Evolutionary conservation across 2,329 filamentous ascomycete genomes (phyloP).

Genomic region (Colletotrichum plurivorum): DNA sequence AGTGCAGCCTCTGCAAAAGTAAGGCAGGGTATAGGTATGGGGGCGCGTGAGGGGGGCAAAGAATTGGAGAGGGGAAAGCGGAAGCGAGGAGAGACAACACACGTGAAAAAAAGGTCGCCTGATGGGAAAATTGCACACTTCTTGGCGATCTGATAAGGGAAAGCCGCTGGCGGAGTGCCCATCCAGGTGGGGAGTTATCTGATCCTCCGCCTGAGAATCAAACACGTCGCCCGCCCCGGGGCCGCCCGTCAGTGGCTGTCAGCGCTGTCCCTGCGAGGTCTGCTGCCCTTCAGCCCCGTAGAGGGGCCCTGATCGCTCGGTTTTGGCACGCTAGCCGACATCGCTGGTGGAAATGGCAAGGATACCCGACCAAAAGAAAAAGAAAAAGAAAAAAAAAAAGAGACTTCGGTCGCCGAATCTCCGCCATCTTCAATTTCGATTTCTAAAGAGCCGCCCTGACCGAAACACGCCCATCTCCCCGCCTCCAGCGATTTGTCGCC

Average conservation of each 20-base stretch:
- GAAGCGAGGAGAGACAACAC: slow-evolving; percentile 11
- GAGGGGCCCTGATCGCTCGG: background rate
- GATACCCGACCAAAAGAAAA: background rate
- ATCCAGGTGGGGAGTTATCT: slow-evolving; percentile 13
- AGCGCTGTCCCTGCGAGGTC: background rate
- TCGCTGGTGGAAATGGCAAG: slow-evolving; percentile 2
- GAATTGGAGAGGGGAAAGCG: background rate
- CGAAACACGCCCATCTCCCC: slow-evolving; percentile 8
- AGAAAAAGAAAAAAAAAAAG: background rate
- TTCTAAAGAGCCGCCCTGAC: slow-evolving; percentile 11
- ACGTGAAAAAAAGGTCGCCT: slow-evolving; percentile 33
- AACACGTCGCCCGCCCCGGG: slow-evolving; percentile 13
- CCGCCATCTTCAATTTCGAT: background rate
- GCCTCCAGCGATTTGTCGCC: slow-evolving; percentile 1
- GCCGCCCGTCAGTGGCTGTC: slow-evolving; percentile 10
- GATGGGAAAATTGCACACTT: slow-evolving; percentile 29
- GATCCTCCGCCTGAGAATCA: slow-evolving; percentile 24
- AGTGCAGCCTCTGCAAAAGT: background rate
- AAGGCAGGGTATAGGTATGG: background rate
- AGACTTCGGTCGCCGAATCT: background rate
- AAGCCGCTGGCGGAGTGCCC: background rate
- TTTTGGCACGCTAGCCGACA: slow-evolving; percentile 17
- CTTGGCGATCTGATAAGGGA: slow-evolving; percentile 40
- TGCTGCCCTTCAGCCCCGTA: background rate
- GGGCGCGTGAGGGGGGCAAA: background rate